Evolutionary conservation across 495 filamentous ascomycete genomes (phyloP), one percentile per base, ranked within the genome.

Genomic region (Talaromyces proteolyticus): DNA sequence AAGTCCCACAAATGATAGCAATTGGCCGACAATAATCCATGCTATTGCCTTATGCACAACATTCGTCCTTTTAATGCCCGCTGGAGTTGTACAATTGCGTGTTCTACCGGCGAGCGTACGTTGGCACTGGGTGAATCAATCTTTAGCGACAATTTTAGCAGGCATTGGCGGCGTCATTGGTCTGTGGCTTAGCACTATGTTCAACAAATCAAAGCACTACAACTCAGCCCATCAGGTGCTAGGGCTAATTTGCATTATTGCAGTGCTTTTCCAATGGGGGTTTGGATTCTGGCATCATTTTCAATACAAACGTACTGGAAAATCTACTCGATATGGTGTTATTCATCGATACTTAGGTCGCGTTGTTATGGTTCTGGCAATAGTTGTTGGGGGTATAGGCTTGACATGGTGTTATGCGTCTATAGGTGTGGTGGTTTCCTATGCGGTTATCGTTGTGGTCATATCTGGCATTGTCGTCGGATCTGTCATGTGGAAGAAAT

Each of bases 211-310:
- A 34, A 74, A 73, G 47, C 59, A 68, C 20, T 75, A 74, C 62
- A 67, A 67, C 44, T 74, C 73, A 8, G 63, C 68, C 2, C 82
- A 86, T 56, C 82, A 86, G 53, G 64, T 83, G 47, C 55, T 85
- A 44, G 82, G 82, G 40, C 57, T 82, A 19, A 44, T 80, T 2
- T 65, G 79, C 41, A 54, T 81, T 36, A 45, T 73, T 23, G 55
- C 70, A 16, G 60, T 80, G 50, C 52, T 81, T 41, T 52, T 59
- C 20, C 75, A 82, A 58, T 70, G 75, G 39, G 51, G 55, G 6
- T 66, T 81, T n/a, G 68, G 66, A 6, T 65, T 73, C 50, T 50
- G 67, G 26, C 67, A 81, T 54, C 74, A 79, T 50, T 65, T 66
- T 24, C 57, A 70, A 42, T 81, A 67, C 63, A 73, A 68, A 42